A percentile compares a stretch with the other conserved stretches of the same genome.
Conservation (phyloP, 169 alveolate genomes). For the Plasmodium yoelii region DNA sequence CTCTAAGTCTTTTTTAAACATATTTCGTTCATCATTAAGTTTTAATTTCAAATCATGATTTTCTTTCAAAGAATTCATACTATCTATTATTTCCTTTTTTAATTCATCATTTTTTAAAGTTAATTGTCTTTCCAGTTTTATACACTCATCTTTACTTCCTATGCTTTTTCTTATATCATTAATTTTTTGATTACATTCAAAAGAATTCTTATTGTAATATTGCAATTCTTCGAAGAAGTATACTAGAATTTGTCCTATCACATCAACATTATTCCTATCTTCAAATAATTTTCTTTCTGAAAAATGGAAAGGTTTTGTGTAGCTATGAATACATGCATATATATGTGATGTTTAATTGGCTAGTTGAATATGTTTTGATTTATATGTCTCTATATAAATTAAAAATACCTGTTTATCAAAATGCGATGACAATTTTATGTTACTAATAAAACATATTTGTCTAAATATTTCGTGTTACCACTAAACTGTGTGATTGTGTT, state of each 20-base stretch:
- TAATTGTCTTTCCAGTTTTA: conserved; percentile 56
- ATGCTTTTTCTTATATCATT: conserved; percentile 48
- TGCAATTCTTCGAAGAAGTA: conserved; percentile 42
- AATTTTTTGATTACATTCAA: conserved; percentile 60
- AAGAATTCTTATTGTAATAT: conserved; percentile 50
- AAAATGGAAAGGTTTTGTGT: background rate
- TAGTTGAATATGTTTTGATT: background rate
- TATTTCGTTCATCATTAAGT: conserved; percentile 66
- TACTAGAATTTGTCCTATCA: conserved; percentile 26
- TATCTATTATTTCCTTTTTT: conserved; percentile 61
- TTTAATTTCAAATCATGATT: conserved; percentile 60
- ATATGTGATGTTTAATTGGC: background rate
- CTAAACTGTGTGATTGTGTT: too few species aligned
- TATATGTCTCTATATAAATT: too few species aligned
- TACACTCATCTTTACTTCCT: conserved; percentile 53
- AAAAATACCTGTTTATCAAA: too few species aligned
- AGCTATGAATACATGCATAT: conserved; percentile 8
- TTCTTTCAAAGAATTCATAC: conserved; percentile 66
- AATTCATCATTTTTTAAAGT: conserved; percentile 65
- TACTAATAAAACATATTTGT: too few species aligned
- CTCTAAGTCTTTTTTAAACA: conserved; percentile 51
- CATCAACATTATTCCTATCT: conserved; percentile 58
- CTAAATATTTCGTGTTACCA: too few species aligned
- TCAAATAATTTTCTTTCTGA: conserved; percentile 30
- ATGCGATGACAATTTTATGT: too few species aligned